Evolutionary conservation across 176 grass and related monocot genomes (phyloP), one percentile per base, ranked within the genome.

Genomic region (Oryza glaberrima): DNA sequence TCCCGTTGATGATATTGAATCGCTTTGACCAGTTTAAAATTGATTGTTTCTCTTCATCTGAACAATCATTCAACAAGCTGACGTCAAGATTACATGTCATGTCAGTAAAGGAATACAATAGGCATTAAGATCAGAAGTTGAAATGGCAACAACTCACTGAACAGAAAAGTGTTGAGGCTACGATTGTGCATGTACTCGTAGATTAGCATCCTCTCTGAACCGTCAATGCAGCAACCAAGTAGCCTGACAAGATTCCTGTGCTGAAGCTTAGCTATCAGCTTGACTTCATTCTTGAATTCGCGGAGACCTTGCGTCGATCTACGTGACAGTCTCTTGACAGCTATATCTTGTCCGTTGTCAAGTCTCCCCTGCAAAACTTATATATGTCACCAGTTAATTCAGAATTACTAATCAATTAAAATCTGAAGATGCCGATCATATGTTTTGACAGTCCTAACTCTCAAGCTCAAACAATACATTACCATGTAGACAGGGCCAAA

Each of bases 121-220:
- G 26, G 16, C 11, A 11, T 16, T 23, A 23, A 8, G 2, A 20
- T 23, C 38, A 8, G 2, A 20, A 58, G 46, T 44, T 14, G 11
- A 69, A 48, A 78, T 40, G 4, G 43, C 15, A 47, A 43, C 60
- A 51, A 47, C 80, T 72, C 69, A 92, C 94, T 84, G 36, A 95
- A 95, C 20, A 95, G 87, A 75, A 95, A 84, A 63, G 83, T 89
- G 82, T 95, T 85, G 81, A 95, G 87, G 79, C 90, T 95, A 74
- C 76, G 73, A 67, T 95, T 92, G 73, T 82, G 70, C 93, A 95
- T 92, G 83, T 90, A 95, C 84, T 92, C 93, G 68, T 95, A 94
- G 19, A 95, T 75, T 25, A 92, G 67, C 75, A 91, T 95, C 80
- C 82, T 82, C 83, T 95, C 93, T 46, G 77, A 69, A 38, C 90